These are phyloP conservation scores for Aspergillus terreus DNA, from an alignment of 2,329 filamentous ascomycete genomes.

Conservation along the genomic window DNA sequence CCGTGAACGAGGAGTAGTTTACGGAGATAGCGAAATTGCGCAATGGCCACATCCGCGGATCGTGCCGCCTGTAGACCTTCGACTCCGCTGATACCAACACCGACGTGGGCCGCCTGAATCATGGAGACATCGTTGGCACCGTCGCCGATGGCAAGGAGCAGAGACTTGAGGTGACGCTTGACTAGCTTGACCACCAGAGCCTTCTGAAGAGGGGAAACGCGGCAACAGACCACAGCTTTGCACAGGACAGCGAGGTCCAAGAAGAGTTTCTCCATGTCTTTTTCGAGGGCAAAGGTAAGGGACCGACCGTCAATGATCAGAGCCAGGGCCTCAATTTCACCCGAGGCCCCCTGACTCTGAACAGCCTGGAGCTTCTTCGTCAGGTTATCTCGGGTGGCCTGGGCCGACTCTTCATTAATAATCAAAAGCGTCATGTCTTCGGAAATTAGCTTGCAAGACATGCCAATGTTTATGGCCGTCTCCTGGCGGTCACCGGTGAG, in stretches of 20 bases:
- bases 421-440: conserved; percentile 99
- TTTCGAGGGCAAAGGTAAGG: conserved; percentile 86
- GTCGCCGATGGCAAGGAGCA: conserved; percentile 92
- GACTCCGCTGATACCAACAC: conserved; percentile 93
- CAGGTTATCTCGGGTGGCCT: conserved; percentile 79
- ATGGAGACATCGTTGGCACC: conserved; percentile 99
- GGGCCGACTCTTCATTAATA: conserved; percentile 81
- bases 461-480: conserved; percentile 98
- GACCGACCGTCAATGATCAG: conserved; percentile 96
- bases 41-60: conserved; percentile 93
- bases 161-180: conserved; percentile 86
- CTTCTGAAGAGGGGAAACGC: conserved; percentile 95
- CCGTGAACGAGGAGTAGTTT: conserved; percentile 94
- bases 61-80: conserved; percentile 96
- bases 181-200: conserved; percentile 97
- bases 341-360: conserved; percentile 66
- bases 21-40: conserved; percentile 89
- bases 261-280: conserved; percentile 89
- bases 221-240: conserved; percentile 96
- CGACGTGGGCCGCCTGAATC: conserved; percentile 98
- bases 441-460: conserved; percentile 97
- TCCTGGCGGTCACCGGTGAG: conserved; percentile 96
- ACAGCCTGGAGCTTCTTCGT: conserved; percentile 93
- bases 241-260: conserved; percentile 90
- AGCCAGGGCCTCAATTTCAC: conserved; percentile 73